These are phyloP conservation scores for Nicotiana tabacum DNA, from an alignment of 257 asterid genomes.

Conservation along the genomic window DNA sequence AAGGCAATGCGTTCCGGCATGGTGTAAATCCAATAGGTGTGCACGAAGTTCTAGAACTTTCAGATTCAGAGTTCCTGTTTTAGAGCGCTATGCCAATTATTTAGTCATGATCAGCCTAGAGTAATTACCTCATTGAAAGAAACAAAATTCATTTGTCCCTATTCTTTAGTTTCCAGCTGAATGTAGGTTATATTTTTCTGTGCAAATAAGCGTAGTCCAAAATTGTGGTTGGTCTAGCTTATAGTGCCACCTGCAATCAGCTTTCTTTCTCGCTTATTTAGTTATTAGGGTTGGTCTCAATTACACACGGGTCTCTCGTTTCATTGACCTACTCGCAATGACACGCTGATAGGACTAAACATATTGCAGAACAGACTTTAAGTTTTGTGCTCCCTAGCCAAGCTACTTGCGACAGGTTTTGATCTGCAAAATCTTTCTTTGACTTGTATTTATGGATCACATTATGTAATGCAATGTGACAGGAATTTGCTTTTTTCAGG, in stretches of 20 bases:
- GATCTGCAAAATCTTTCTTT: neutral
- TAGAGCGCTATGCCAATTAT: constrained; percentile 20
- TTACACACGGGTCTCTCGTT: too few species aligned
- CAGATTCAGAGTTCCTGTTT: constrained; percentile 63
- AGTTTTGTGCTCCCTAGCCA: too few species aligned
- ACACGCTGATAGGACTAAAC: too few species aligned
- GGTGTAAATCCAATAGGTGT: constrained; percentile 77
- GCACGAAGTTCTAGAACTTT: constrained; percentile 77
- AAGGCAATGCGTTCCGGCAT: constrained; percentile 73
- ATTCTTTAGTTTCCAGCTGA: neutral
- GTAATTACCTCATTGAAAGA: neutral
- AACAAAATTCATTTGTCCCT: neutral
- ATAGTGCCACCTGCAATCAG: neutral
- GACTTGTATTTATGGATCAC: neutral
- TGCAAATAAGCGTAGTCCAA: neutral
- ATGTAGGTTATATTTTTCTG: neutral
- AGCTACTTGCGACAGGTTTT: too few species aligned
- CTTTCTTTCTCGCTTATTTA: neutral
- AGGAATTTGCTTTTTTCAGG: neutral
- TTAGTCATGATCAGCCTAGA: neutral
- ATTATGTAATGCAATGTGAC: neutral
- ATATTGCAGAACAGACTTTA: too few species aligned
- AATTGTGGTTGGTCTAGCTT: neutral
- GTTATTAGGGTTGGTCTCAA: too few species aligned
- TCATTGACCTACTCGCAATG: too few species aligned